These are phyloP conservation scores for Aurifilum marmelostoma DNA, from an alignment of 2,329 filamentous ascomycete species.

Conservation along the genomic window DNA sequence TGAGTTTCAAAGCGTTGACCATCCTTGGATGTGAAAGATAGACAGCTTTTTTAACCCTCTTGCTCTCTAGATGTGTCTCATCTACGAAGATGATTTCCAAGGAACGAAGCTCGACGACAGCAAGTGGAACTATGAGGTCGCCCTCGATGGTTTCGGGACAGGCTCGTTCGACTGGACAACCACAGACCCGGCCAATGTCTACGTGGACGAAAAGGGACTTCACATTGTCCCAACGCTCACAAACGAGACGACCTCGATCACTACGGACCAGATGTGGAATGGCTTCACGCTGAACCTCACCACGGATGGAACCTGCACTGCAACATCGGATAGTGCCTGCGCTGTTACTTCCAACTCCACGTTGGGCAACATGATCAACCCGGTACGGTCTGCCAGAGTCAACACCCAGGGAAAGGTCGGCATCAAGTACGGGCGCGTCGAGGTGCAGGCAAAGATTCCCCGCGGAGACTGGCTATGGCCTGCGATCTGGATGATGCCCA, in stretches of 20 bases:
- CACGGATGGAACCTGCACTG: slow-evolving; percentile 47
- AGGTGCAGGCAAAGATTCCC: slow-evolving; percentile 57
- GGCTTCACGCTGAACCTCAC: slow-evolving; percentile 51
- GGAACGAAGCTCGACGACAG: slow-evolving; percentile 19
- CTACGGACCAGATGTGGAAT: slow-evolving; percentile 42
- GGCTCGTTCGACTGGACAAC: slow-evolving; percentile 61
- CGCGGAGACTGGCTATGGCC: slow-evolving; percentile 59
- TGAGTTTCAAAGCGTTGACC: slow-evolving; percentile 12
- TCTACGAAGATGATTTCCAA: slow-evolving; percentile 54
- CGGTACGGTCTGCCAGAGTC: slow-evolving; percentile 53
- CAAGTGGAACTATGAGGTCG: slow-evolving; percentile 27
- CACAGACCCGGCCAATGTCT: slow-evolving; percentile 50
- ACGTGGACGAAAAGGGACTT: slow-evolving; percentile 51
- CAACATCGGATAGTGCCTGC: slow-evolving; percentile 40
- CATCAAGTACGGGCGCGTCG: slow-evolving; percentile 55
- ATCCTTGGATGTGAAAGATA: background rate
- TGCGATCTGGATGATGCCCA: slow-evolving; percentile 56
- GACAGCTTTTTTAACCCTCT: slow-evolving; percentile 3
- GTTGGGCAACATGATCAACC: slow-evolving; percentile 50
- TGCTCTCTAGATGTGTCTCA: slow-evolving; percentile 42
- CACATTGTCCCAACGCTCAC: slow-evolving; percentile 60
- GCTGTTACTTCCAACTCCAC: slow-evolving; percentile 47
- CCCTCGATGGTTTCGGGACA: slow-evolving; percentile 48
- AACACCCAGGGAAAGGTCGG: slow-evolving; percentile 50
- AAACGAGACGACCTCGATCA: slow-evolving; percentile 44